These are phyloP conservation scores for Cercospora janseana DNA, from an alignment of 2,329 filamentous ascomycete genomes.

Conservation along the genomic window DNA sequence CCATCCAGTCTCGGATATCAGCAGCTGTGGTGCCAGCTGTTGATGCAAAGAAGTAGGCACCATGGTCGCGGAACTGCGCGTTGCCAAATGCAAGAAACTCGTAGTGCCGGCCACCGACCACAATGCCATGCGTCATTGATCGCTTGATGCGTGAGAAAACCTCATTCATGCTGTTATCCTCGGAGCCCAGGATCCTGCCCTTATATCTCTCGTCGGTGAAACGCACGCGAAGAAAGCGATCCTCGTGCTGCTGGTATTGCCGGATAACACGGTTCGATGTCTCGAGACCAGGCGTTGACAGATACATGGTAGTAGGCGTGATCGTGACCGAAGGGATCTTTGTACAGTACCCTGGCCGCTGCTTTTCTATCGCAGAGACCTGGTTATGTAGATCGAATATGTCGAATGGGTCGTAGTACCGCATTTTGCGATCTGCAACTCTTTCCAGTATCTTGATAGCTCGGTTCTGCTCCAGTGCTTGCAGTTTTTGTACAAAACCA, in stretches of 20 bases:
- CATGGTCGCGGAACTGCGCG: slow-evolving; percentile 88
- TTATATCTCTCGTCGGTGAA: slow-evolving; percentile 76
- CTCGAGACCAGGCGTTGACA: slow-evolving; percentile 74
- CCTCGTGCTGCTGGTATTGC: slow-evolving; percentile 63
- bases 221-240: slow-evolving; percentile 83
- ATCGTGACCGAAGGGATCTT: slow-evolving; percentile 73
- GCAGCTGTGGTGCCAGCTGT: slow-evolving; percentile 65
- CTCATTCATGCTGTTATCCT: slow-evolving; percentile 39
- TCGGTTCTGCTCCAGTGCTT: slow-evolving; percentile 45
- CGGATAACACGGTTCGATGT: slow-evolving; percentile 84
- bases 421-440: slow-evolving; percentile 62
- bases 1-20: slow-evolving; percentile 83
- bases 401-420: slow-evolving; percentile 66
- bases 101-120: slow-evolving; percentile 76
- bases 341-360: slow-evolving; percentile 65
- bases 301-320: slow-evolving; percentile 80
- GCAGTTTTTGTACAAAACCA: slow-evolving; percentile 65
- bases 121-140: slow-evolving; percentile 73
- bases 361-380: slow-evolving; percentile 32
- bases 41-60: slow-evolving; percentile 88
- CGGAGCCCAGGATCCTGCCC: slow-evolving; percentile 39
- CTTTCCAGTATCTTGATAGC: slow-evolving; percentile 72
- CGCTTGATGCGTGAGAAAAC: slow-evolving; percentile 72
- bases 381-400: slow-evolving; percentile 59
- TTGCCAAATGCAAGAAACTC: slow-evolving; percentile 93